Evolutionary conservation across 2,329 filamentous ascomycete species (phyloP), one percentile per base, ranked within the genome.

Genomic region (Talaromyces sp.): DNA sequence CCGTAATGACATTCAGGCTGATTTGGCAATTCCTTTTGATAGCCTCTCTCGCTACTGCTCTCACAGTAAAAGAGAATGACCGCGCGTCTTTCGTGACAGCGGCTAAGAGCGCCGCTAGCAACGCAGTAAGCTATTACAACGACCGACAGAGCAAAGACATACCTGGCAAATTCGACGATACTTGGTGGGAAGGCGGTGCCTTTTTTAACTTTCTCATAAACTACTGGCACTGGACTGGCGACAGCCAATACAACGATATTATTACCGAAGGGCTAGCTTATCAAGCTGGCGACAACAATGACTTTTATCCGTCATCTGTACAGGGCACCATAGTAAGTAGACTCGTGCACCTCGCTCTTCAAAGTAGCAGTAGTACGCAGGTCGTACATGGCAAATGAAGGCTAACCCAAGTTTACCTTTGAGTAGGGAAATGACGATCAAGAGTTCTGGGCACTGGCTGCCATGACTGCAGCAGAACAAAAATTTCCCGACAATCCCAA

Each of bases 191-290:
- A 76, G 87, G 80, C 5, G 89, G 89, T 56, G 88, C 88, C 59
- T 84, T 92, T 77, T 84, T 82, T 68, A 79, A 77, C 12, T 78
- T 87, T 3, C 78, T 94, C 65, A 79, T 94, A 60, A 89, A 94
- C 68, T 94, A 94, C 73, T 94, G 89, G 89, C 89, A 88, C 71
- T 90, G 90, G 70, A 92, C 90, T 0, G 87, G 86, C 14, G 89
- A 93, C 70, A 77, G 82, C 4, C 81, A 82, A 50, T 92, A 89
- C 77, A 92, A 92, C 71, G 77, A 87, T n/a, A 77, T 90, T 50
- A 83, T 86, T 7, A 82, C 80, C 30, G 81, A 89, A 65, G 91
- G 84, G 4, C 78, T 96, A 63, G 79, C 92, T 34, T 86, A 85
- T 70, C 91, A 95, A 74, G 84, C 87, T 44, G 90, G 90, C 56